Conservation (phyloP, 2,329 filamentous ascomycete genomes). For the Zarea fungicola region DNA sequence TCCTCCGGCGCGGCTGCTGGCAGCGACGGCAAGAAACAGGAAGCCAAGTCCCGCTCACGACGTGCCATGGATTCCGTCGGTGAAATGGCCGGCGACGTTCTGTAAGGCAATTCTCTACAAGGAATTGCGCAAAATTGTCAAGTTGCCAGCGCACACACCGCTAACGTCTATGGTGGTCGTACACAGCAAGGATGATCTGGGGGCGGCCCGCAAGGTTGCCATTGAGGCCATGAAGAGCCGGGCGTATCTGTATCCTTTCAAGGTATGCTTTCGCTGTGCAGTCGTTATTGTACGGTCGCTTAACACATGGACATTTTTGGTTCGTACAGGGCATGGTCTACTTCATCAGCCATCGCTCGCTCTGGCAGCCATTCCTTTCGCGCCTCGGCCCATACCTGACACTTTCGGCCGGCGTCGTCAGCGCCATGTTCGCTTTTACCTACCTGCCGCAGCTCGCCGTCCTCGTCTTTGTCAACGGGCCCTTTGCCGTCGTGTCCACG, state of each 20-base stretch:
- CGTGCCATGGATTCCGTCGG: constrained; percentile 9
- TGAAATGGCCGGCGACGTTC: constrained; percentile 10
- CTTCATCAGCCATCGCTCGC: constrained; percentile 47
- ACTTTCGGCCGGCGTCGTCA: constrained; percentile 67
- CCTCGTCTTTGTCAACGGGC: constrained; percentile 79
- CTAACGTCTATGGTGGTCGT: constrained; percentile 3
- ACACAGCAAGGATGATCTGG: constrained; percentile 63
- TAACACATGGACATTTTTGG: not conserved
- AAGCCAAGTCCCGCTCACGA: constrained; percentile 5
- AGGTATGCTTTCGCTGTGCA: constrained; percentile 34
- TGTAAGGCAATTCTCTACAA: constrained; percentile 1
- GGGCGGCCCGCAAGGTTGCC: constrained; percentile 58
- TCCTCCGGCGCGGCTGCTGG: constrained; percentile 1
- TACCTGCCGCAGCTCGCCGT: constrained; percentile 81
- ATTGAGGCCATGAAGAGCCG: constrained; percentile 67
- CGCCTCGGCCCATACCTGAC: constrained; percentile 57
- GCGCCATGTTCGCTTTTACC: constrained; percentile 80
- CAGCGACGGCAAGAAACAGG: constrained; percentile 3
- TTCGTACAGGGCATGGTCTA: constrained; percentile 51
- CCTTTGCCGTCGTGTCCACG: constrained; percentile 68
- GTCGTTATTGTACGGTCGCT: too few species aligned
- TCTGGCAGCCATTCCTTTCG: constrained; percentile 56
- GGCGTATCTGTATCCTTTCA: constrained; percentile 83
- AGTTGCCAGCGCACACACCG: too few species aligned
- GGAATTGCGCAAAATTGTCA: too few species aligned